Percentiles rank a stretch among this genome's conserved stretches.
These are phyloP conservation scores for Tetrastigma voinierianum DNA, from an alignment of 164 flowering plant genomes.

Conservation along the genomic window DNA sequence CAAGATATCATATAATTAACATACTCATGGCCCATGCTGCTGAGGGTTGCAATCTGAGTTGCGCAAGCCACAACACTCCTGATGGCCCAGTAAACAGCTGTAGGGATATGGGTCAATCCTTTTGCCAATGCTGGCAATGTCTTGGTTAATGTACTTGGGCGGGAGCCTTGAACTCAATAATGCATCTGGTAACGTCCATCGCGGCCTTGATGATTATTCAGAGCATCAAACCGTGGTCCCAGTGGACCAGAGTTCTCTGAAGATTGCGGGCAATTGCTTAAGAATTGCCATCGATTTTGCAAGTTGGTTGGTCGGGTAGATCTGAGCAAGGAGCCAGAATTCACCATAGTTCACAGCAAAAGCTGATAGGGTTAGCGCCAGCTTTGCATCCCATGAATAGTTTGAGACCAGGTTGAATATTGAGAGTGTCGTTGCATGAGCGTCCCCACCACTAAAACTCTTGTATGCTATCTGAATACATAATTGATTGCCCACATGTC, in stretches of 20 bases:
- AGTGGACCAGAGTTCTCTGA: constrained; percentile 7
- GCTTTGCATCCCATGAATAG: constrained; percentile 50
- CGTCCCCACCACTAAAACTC: constrained; percentile 10
- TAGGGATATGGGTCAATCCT: constrained; percentile 20
- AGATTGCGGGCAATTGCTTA: constrained; percentile 24
- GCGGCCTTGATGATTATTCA: constrained; percentile 25
- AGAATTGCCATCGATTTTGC: constrained; percentile 48
- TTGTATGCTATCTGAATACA: constrained; percentile 18
- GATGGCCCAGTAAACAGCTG: constrained; percentile 23
- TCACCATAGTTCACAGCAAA: constrained; percentile 48
- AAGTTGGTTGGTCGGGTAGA: constrained; percentile 30
- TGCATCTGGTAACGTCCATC: constrained; percentile 33
- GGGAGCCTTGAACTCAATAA: constrained; percentile 41
- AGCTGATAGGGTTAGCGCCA: constrained; percentile 43
- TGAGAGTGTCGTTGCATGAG: constrained; percentile 14
- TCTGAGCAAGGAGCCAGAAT: constrained; percentile 50
- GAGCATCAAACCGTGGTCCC: constrained; percentile 30
- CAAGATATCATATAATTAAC: constrained; percentile 2
- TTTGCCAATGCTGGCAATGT: constrained; percentile 25
- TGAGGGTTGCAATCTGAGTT: constrained; percentile 15
- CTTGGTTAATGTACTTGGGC: constrained; percentile 22
- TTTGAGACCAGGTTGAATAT: constrained; percentile 13
- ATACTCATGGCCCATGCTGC: constrained; percentile 16
- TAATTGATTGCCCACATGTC: neutral
- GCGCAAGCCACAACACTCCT: constrained; percentile 16